Evolutionary conservation across 2,329 filamentous ascomycete species (phyloP).

Genomic region (Tolypocladium amazonense): DNA sequence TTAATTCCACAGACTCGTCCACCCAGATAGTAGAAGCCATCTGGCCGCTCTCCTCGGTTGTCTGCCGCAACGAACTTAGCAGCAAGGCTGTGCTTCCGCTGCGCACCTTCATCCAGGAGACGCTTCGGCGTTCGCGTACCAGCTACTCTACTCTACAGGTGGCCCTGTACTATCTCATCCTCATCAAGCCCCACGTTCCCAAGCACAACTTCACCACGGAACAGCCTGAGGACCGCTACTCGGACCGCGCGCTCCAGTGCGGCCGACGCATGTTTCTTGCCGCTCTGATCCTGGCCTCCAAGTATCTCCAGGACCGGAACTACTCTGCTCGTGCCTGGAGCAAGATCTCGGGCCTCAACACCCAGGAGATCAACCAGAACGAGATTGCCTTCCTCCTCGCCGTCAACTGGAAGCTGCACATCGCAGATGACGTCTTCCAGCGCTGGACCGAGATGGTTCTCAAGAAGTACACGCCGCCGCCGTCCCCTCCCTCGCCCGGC

Average conservation of each 20-base stretch:
- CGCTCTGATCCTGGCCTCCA: conserved; percentile 89
- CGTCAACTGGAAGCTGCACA: conserved; percentile 91
- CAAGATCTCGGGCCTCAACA: conserved; percentile 95
- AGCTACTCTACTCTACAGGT: conserved; percentile 98
- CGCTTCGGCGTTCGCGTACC: conserved; percentile 82
- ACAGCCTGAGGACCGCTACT: conserved; percentile 62
- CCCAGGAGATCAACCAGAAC: conserved; percentile 91
- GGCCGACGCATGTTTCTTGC: conserved; percentile 96
- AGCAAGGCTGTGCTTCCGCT: conserved; percentile 75
- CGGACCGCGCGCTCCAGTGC: conserved; percentile 77
- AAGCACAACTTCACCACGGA: conserved; percentile 78
- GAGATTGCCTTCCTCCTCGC: conserved; percentile 85
- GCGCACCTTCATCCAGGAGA: conserved; percentile 95
- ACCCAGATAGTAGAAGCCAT: conserved; percentile 96
- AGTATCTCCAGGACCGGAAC: conserved; percentile 96
- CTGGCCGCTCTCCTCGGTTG: conserved; percentile 81
- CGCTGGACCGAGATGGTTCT: conserved; percentile 90
- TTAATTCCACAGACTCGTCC: conserved; percentile 64
- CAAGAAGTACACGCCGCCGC: conserved; percentile 72
- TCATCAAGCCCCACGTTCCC: conserved; percentile 86
- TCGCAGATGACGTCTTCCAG: conserved; percentile 79
- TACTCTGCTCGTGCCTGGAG: conserved; percentile 97
- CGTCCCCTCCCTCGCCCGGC: conserved; percentile 45
- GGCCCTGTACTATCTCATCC: conserved; percentile 87
- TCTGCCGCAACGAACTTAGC: conserved; percentile 62